A percentile compares a stretch with the other conserved stretches of the same genome.
These are phyloP conservation scores for Saccharum hybrid DNA, from an alignment of 202 grass and related monocot species.

Conservation along the genomic window DNA sequence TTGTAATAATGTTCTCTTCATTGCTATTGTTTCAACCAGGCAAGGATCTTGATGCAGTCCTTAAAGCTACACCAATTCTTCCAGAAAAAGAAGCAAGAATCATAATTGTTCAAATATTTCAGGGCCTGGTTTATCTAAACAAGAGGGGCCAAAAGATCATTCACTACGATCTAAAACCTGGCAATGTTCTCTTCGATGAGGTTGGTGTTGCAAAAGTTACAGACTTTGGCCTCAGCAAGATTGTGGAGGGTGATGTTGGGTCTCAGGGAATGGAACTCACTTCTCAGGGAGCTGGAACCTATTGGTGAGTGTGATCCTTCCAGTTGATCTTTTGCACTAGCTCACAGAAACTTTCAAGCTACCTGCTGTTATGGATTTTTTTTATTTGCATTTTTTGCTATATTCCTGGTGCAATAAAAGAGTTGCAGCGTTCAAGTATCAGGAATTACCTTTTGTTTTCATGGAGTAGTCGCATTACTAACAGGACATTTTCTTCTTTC, in stretches of 20 bases:
- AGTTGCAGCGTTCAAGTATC: background rate
- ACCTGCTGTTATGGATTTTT: conserved; percentile 37
- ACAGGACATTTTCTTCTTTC: background rate
- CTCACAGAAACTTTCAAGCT: background rate
- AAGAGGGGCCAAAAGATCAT: conserved; percentile 96
- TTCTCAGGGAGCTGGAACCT: conserved; percentile 97
- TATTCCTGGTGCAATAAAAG: conserved; percentile 24
- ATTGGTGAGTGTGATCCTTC: conserved; percentile 69
- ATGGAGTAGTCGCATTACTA: background rate
- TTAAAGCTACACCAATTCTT: conserved; percentile 94
- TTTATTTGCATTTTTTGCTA: conserved; percentile 44
- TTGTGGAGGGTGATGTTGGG: conserved; percentile 98
- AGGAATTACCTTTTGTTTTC: conserved; percentile 20
- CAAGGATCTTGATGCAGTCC: conserved; percentile 97
- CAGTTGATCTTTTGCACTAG: conserved; percentile 30
- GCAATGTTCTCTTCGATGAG: conserved; percentile 98
- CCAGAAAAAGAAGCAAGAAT: conserved; percentile 99
- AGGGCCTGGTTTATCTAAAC: conserved; percentile 98
- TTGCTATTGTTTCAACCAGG: conserved; percentile 62
- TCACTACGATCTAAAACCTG: conserved; percentile 97
- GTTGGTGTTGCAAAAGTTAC: conserved; percentile 94
- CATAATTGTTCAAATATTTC: conserved; percentile 99
- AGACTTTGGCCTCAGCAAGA: conserved; percentile 99
- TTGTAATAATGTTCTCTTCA: conserved; percentile 46
- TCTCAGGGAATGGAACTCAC: conserved; percentile 99